phyloP scores from a whole-genome alignment of 768 basidiomycete species.

The Agrocybe chaxingu region DNA sequence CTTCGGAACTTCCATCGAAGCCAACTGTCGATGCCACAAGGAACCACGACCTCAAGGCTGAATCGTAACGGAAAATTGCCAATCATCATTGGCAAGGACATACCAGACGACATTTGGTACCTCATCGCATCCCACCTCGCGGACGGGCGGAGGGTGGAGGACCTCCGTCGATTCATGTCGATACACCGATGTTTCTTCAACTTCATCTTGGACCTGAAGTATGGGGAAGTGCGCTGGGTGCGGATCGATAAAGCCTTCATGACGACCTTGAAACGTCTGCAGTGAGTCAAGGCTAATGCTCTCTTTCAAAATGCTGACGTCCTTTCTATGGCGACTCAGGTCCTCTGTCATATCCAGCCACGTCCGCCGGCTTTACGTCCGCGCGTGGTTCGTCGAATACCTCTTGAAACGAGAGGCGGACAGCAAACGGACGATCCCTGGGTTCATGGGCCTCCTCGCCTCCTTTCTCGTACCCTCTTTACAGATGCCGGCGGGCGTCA shows the following conservation, averaged over 20 bases:
- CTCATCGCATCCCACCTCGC: slow-evolving; percentile 21
- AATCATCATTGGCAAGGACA: slow-evolving; percentile 13
- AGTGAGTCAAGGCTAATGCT: slow-evolving; percentile 19
- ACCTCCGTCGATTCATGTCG: slow-evolving; percentile 16
- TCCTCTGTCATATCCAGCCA: slow-evolving; percentile 26
- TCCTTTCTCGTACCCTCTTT: neutral
- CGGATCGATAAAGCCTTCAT: slow-evolving; percentile 25
- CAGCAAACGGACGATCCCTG: neutral
- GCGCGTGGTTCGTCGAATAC: slow-evolving; percentile 38
- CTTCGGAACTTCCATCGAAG: too few species aligned
- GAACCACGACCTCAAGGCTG: too few species aligned
- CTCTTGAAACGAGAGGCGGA: slow-evolving; percentile 23
- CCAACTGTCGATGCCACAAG: too few species aligned
- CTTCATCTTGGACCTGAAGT: slow-evolving; percentile 25
- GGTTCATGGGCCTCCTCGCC: neutral
- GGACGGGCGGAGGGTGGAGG: neutral
- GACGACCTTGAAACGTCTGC: slow-evolving; percentile 24
- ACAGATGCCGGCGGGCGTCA: neutral
- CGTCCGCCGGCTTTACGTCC: slow-evolving; percentile 32
- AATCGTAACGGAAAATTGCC: too few species aligned
- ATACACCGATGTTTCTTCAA: slow-evolving; percentile 31
- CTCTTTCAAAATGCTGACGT: neutral
- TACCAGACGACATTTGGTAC: slow-evolving; percentile 33
- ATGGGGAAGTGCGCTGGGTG: slow-evolving; percentile 29
- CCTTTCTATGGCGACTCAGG: slow-evolving; percentile 13